Evolutionary conservation across 1,139 yeast genomes (phyloP), one percentile per base, ranked within the genome.

Genomic region (Taiozyma sp.): DNA sequence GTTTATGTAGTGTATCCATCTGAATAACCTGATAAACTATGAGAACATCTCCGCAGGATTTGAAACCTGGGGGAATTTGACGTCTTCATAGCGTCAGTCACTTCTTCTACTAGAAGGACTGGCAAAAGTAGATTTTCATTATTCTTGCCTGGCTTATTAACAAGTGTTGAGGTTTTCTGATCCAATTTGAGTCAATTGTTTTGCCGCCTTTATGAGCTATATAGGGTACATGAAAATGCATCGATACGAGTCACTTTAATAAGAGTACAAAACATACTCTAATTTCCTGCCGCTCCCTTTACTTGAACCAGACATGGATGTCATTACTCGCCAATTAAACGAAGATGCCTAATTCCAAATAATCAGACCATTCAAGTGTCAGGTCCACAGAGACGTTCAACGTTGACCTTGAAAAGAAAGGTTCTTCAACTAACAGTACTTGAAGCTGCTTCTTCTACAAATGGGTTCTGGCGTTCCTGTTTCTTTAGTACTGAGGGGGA

Each of bases 401-500:
- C 4, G 9, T 32, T 32, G 36, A 32, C 19, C 13, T 32, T 6
- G 36, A 32, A n/a, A 32, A 32, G 36, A 30, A 30, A 12, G 13
- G 7, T 1, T 30, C 34, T 7, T 1, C 34, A 13, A 13, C 34
- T n/a, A 30, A 2, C 19, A 32, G 36, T 32, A n/a, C n/a, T n/a
- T n/a, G 36, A 14, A n/a, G 16, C 36, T 6, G 19, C 9, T n/a
- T n/a, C 36, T 6, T 32, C 36, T 14, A 32, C 16, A 32, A 32
- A n/a, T 1, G 36, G 36, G 8, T 32, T n/a, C 8, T 32, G 36
- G 36, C n/a, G 7, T 8, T 32, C 36, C 36, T n/a, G 36, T 32
- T 8, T 32, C 16, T 32, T 32, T 5, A n/a, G 7, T 2, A n/a
- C 16, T 32, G 36, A 32, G 36, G 47, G 48, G 36, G 55, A 53